Evolutionary conservation across 2,329 filamentous ascomycete species (phyloP).

Genomic region (Colletotrichum brevisporum): DNA sequence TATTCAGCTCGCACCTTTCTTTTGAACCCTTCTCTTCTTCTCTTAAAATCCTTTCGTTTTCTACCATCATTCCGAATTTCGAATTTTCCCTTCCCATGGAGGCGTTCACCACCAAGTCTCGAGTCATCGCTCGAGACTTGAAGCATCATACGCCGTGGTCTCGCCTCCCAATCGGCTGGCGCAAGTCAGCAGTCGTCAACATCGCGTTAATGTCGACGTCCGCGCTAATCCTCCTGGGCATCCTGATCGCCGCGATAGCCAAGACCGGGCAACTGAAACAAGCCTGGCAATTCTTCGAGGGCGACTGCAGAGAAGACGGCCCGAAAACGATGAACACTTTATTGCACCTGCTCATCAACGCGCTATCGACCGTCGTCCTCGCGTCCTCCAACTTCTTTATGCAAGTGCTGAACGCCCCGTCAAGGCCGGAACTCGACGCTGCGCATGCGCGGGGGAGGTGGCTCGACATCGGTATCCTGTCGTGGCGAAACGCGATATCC

Average conservation of each 20-base stretch:
- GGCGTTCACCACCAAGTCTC: no score
- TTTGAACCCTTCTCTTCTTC: no score
- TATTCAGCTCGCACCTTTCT: no score
- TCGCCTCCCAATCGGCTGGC: not conserved
- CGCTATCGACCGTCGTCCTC: constrained; percentile 28
- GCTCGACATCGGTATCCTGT: constrained; percentile 62
- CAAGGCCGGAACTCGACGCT: constrained; percentile 47
- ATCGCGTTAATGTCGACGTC: not conserved
- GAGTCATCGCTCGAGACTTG: no score
- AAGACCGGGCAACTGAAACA: not conserved
- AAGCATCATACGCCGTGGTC: no score
- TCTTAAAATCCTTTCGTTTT: no score
- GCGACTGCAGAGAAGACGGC: not conserved
- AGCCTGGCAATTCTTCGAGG: not conserved
- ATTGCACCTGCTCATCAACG: constrained; percentile 63
- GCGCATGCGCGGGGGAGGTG: constrained; percentile 58
- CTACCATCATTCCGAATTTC: no score
- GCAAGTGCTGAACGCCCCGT: constrained; percentile 40
- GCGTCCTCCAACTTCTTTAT: constrained; percentile 42
- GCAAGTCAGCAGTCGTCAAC: not conserved
- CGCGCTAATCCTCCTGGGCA: not conserved
- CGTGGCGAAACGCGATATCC: constrained; percentile 51
- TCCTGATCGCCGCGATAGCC: not conserved
- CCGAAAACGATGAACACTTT: not conserved
- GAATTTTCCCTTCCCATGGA: no score